Conservation (phyloP, 768 basidiomycete genomes). For the Leccinum incarnatum region DNA sequence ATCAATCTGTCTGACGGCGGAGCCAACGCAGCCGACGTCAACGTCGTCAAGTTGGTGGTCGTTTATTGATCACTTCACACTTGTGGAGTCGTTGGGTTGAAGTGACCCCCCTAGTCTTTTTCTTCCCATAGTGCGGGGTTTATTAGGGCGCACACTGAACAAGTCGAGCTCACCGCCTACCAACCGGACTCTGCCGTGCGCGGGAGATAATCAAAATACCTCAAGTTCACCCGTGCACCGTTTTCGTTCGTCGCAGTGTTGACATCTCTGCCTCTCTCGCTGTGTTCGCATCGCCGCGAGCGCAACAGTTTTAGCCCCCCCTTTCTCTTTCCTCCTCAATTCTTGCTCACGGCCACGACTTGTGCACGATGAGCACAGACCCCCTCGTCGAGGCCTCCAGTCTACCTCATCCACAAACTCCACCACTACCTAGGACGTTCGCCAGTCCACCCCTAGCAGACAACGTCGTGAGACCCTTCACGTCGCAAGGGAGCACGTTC, state of each 20-base stretch:
- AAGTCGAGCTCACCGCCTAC: not conserved
- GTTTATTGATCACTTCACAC: not conserved
- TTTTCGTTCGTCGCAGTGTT: not conserved
- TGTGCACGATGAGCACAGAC: not conserved
- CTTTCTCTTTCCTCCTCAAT: not conserved
- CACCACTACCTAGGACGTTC: conserved; percentile 6
- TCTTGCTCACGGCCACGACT: not conserved
- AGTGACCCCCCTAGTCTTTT: not conserved
- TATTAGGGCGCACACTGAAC: not conserved
- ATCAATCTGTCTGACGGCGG: not conserved
- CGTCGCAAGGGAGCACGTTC: conserved; percentile 25
- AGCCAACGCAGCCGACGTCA: not conserved
- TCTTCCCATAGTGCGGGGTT: not conserved
- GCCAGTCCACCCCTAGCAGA: conserved; percentile 27
- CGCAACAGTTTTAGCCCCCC: not conserved
- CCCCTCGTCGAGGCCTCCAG: not conserved
- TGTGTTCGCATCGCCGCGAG: not conserved
- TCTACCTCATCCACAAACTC: not conserved
- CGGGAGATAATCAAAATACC: not conserved
- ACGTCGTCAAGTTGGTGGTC: not conserved
- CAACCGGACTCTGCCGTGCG: not conserved
- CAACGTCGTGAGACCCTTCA: conserved; percentile 27
- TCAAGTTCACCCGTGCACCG: not conserved
- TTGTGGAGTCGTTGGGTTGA: not conserved
- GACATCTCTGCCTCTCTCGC: not conserved